Conservation (phyloP, 331 rosid species). For the Dryas integrifolia region DNA sequence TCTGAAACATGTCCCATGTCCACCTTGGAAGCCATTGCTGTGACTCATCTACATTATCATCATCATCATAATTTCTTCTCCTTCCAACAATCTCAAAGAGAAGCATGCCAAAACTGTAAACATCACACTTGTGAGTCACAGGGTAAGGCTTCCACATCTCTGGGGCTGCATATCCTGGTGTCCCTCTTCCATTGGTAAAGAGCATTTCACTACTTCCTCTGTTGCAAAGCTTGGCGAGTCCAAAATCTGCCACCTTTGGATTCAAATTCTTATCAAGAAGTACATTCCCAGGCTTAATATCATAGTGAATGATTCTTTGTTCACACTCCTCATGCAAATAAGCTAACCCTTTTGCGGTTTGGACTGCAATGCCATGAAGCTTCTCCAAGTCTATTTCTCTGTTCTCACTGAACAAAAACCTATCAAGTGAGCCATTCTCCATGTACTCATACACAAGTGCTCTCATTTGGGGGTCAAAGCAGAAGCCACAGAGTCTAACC, state of each 20-base stretch:
- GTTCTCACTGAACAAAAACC: slow-evolving; percentile 35
- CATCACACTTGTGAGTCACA: slow-evolving; percentile 48
- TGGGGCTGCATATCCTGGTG: slow-evolving; percentile 65
- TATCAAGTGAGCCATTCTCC: slow-evolving; percentile 47
- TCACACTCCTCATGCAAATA: slow-evolving; percentile 59
- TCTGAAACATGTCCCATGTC: slow-evolving; percentile 55
- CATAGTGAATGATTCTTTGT: slow-evolving; percentile 54
- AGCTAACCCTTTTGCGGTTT: slow-evolving; percentile 54
- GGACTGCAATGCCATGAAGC: slow-evolving; percentile 48
- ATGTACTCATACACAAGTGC: slow-evolving; percentile 59
- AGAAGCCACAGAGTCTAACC: slow-evolving; percentile 52
- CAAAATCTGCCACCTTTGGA: slow-evolving; percentile 67
- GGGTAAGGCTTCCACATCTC: slow-evolving; percentile 56
- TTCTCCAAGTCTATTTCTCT: slow-evolving; percentile 30
- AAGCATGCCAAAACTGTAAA: slow-evolving; percentile 63
- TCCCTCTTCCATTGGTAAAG: slow-evolving; percentile 48
- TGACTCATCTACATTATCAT: slow-evolving; percentile 25
- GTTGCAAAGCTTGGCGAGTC: slow-evolving; percentile 54
- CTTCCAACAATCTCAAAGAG: slow-evolving; percentile 58
- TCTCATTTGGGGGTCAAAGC: slow-evolving; percentile 33
- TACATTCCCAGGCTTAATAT: slow-evolving; percentile 59
- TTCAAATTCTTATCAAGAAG: slow-evolving; percentile 45
- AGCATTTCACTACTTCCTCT: slow-evolving; percentile 32
- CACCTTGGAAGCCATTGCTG: slow-evolving; percentile 56
- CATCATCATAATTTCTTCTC: slow-evolving; percentile 43